Evolutionary conservation across 805 yeast genomes (phyloP).

Genomic region (Candida pini): DNA sequence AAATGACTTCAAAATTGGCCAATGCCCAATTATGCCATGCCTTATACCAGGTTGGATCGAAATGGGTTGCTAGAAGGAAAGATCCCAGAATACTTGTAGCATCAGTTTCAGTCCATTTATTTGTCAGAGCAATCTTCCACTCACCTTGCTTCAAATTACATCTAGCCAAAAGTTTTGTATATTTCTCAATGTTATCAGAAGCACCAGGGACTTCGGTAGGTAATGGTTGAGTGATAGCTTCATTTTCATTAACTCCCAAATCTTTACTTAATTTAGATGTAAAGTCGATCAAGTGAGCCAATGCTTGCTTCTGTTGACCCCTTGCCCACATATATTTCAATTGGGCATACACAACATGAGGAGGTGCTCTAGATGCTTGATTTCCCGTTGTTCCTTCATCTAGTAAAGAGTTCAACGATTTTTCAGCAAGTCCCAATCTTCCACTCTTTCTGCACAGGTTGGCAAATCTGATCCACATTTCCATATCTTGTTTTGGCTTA

Average conservation of each 20-base stretch:
- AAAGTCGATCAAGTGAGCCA: slow-evolving; percentile 79
- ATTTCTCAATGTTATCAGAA: slow-evolving; percentile 71
- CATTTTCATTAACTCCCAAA: slow-evolving; percentile 80
- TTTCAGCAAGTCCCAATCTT: slow-evolving; percentile 85
- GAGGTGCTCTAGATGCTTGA: slow-evolving; percentile 71
- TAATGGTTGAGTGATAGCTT: slow-evolving; percentile 77
- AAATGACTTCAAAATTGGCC: slow-evolving; percentile 93
- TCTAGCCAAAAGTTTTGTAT: slow-evolving; percentile 81
- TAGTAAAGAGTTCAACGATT: slow-evolving; percentile 72
- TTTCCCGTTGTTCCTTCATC: slow-evolving; percentile 50
- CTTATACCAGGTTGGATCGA: slow-evolving; percentile 90
- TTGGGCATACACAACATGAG: slow-evolving; percentile 96
- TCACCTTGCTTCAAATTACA: slow-evolving; percentile 98
- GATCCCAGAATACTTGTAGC: slow-evolving; percentile 83
- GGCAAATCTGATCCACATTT: slow-evolving; percentile 97
- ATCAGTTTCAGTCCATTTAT: slow-evolving; percentile 71
- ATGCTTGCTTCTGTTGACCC: slow-evolving; percentile 82
- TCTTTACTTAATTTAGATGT: slow-evolving; percentile 88
- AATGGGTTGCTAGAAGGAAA: slow-evolving; percentile 88
- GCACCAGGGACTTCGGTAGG: slow-evolving; percentile 71
- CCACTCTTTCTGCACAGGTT: slow-evolving; percentile 93
- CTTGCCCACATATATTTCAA: slow-evolving; percentile 96
- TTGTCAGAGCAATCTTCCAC: slow-evolving; percentile 85
- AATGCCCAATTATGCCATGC: slow-evolving; percentile 99
- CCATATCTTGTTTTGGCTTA: slow-evolving; percentile 94